Evolutionary conservation across 768 basidiomycete species (phyloP), one percentile per base, ranked within the genome.

Genomic region (Kwoniella bestiolae): DNA sequence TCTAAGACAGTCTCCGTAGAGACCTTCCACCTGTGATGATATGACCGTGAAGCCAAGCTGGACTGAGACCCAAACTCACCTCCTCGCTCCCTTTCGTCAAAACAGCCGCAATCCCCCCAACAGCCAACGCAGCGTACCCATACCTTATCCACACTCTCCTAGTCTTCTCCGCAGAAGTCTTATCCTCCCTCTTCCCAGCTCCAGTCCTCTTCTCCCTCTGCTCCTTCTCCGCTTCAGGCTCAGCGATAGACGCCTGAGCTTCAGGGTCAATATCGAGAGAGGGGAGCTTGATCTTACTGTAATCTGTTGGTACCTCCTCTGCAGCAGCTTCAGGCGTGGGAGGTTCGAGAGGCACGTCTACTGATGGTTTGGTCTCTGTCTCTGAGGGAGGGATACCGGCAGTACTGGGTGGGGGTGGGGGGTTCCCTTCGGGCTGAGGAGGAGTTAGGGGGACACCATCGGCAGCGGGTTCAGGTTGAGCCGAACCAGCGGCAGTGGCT

Each of bases 151-250:
- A 80, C 66, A 84, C 81, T 67, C 86, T 83, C 65, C 91, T 85
- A 74, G 85, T 85, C 70, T 86, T 84, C 81, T 96, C 95, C 66
- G 89, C 89, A 56, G 88, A 88, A 18, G 90, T 90, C 58, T 92
- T 84, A 14, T 88, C 87, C 56, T 89, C 88, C 72, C 89, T 90
- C 16, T 90, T 89, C 11, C 74, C 72, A 9, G 80, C 80, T 21
- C 77, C 74, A 16, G 80, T 81, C 53, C 78, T 60, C 55, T 57
- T 32, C 44, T 69, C 34, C 46, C 44, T 60, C 5, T 56, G 64
- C 6, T 65, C 66, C 67, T 32, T 51, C 41, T 35, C 41, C 38
- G 34, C 56, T 47, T 67, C 66, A 26, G 74, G 68, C 38, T 66
- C 56, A 8, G 73, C 60, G 21, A 73, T 64, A 8, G 70, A 65